These are phyloP conservation scores for Clitocybe nebularis DNA, from an alignment of 1,284 basidiomycete genomes.

Conservation along the genomic window DNA sequence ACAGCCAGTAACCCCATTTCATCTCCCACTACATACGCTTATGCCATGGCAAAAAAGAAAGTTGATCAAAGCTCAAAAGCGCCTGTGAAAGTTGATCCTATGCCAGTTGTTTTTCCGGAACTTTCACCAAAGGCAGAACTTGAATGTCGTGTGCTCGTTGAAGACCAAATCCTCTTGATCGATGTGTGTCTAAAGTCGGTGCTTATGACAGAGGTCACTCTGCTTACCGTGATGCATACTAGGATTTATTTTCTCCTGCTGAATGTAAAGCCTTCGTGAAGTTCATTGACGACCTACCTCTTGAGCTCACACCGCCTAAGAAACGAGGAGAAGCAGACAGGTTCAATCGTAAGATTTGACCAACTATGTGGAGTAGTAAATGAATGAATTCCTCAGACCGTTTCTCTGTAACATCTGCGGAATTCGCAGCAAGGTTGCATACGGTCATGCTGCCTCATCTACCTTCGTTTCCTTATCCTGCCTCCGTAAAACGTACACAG, in stretches of 20 bases:
- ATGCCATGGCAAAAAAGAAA: slow-evolving; percentile 16
- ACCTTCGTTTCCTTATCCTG: slow-evolving; percentile 51
- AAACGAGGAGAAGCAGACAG: slow-evolving; percentile 75
- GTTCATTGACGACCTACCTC: slow-evolving; percentile 59
- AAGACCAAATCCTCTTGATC: slow-evolving; percentile 65
- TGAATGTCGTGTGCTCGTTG: slow-evolving; percentile 42
- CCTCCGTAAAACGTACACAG: slow-evolving; percentile 32
- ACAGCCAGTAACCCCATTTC: no score
- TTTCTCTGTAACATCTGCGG: slow-evolving; percentile 53
- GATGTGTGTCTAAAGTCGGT: slow-evolving; percentile 39
- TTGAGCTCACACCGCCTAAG: slow-evolving; percentile 69
- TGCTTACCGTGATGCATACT: neutral
- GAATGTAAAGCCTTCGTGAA: slow-evolving; percentile 65
- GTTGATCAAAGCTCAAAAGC: slow-evolving; percentile 5
- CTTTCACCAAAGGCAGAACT: slow-evolving; percentile 40
- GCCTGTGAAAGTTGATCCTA: neutral
- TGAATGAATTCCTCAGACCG: slow-evolving; percentile 53
- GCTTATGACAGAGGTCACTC: neutral
- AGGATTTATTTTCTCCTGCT: slow-evolving; percentile 54
- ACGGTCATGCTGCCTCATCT: slow-evolving; percentile 54
- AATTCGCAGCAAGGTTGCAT: slow-evolving; percentile 59
- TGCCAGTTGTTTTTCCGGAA: slow-evolving; percentile 25
- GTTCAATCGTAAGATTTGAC: slow-evolving; percentile 53
- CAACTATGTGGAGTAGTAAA: no score
- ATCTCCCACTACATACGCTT: neutral